Conservation (phyloP, 2,329 filamentous ascomycete genomes). For the Neocucurbitaria cava region DNA sequence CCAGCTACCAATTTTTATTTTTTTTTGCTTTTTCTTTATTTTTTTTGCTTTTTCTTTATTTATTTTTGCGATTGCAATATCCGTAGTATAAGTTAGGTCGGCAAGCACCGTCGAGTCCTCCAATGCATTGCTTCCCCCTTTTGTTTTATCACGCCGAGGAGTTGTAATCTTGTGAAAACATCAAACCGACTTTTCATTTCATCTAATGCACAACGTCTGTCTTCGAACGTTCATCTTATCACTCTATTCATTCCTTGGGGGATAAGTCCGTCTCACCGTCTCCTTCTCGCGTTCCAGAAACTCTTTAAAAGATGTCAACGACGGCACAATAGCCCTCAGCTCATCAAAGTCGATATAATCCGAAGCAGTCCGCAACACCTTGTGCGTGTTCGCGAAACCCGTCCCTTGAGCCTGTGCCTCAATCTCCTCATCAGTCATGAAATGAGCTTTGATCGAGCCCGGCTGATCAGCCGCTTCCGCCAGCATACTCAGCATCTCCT, state of each 20-base stretch:
- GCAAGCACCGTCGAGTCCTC: too few species aligned
- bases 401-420: not conserved
- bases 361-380: not conserved
- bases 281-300: constrained; percentile 2
- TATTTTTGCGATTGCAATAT: too few species aligned
- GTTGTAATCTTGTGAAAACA: too few species aligned
- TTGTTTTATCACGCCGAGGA: too few species aligned
- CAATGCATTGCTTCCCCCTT: too few species aligned
- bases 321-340: not conserved
- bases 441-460: not conserved
- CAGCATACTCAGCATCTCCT: constrained; percentile 1
- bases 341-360: constrained; percentile 4
- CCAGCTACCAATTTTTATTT: too few species aligned
- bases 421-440: constrained; percentile 4
- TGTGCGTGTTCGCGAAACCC: not conserved
- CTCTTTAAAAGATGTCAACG: not conserved
- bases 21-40: too few species aligned
- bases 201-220: too few species aligned
- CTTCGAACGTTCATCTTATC: not conserved
- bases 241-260: not conserved
- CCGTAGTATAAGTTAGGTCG: too few species aligned
- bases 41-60: too few species aligned
- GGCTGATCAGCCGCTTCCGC: not conserved
- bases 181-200: too few species aligned
- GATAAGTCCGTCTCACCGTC: constrained; percentile 1